Evolutionary conservation across 345 rosid genomes (phyloP).

Genomic region (Streptanthus diversifolius): DNA sequence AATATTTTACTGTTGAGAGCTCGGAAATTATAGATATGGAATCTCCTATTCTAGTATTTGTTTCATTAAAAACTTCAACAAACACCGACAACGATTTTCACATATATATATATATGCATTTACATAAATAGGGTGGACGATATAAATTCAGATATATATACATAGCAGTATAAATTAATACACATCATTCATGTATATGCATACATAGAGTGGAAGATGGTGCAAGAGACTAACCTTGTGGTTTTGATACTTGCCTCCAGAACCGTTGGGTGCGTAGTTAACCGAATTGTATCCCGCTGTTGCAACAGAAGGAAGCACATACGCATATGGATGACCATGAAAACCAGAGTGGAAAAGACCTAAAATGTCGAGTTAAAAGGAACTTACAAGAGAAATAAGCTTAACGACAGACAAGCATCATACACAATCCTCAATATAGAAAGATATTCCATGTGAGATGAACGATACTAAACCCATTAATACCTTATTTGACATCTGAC

Average conservation of each 20-base stretch:
- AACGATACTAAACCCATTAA: background rate
- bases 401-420: slow-evolving; percentile 25
- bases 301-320: slow-evolving; percentile 70
- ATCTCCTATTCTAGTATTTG: background rate
- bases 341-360: slow-evolving; percentile 70
- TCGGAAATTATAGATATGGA: background rate
- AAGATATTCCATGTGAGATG: background rate
- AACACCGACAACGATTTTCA: background rate
- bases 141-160: background rate
- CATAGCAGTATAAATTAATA: background rate
- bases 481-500: slow-evolving; percentile 14
- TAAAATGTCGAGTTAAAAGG: slow-evolving; percentile 52
- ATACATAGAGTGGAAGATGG: slow-evolving; percentile 18
- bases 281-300: slow-evolving; percentile 64
- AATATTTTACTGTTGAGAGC: background rate
- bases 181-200: background rate
- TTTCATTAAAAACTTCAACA: background rate
- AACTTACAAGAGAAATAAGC: slow-evolving; percentile 38
- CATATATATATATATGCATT: background rate
- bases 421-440: background rate
- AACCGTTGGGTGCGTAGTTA: slow-evolving; percentile 68
- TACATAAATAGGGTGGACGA: background rate
- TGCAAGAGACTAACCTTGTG: slow-evolving; percentile 56
- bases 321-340: slow-evolving; percentile 64
- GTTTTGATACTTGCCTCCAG: slow-evolving; percentile 75